phyloP scores from a whole-genome alignment of 1,284 basidiomycete species.

The Golubevia pallescens region DNA sequence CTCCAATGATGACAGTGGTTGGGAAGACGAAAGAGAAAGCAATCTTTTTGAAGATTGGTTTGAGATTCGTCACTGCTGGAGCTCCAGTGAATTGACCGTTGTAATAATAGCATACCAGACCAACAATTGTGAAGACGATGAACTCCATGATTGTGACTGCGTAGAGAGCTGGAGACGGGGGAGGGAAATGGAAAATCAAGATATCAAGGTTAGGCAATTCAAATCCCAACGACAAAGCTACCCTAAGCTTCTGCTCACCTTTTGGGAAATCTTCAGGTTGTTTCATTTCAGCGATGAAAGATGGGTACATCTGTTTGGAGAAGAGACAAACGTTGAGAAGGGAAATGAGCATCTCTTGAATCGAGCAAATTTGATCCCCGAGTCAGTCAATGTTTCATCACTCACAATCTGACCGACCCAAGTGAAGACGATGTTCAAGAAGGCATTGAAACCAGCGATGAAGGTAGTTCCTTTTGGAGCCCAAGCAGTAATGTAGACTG shows the following conservation, averaged over 20 bases:
- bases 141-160: conserved; percentile 69
- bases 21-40: conserved; percentile 54
- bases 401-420: conserved; percentile 72
- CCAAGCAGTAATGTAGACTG: conserved; percentile 39
- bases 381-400: too few species aligned
- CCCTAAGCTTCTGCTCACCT: too few species aligned
- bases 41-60: conserved; percentile 43
- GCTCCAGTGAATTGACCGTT: conserved; percentile 62
- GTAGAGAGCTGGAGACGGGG: conserved; percentile 64
- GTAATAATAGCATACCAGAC: conserved; percentile 72
- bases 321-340: background rate
- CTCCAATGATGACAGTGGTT: conserved; percentile 62
- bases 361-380: too few species aligned
- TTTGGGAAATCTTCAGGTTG: conserved; percentile 74
- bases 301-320: conserved; percentile 48
- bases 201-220: too few species aligned
- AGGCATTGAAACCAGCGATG: conserved; percentile 68
- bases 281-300: conserved; percentile 71
- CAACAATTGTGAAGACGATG: conserved; percentile 71
- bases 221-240: too few species aligned
- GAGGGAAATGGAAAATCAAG: too few species aligned
- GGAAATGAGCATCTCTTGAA: background rate
- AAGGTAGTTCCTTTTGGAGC: conserved; percentile 68
- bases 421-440: conserved; percentile 69
- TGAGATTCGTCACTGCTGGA: conserved; percentile 44